phyloP scores from a whole-genome alignment of 176 grass and related monocot genomes.

The Ensete glaucum region DNA sequence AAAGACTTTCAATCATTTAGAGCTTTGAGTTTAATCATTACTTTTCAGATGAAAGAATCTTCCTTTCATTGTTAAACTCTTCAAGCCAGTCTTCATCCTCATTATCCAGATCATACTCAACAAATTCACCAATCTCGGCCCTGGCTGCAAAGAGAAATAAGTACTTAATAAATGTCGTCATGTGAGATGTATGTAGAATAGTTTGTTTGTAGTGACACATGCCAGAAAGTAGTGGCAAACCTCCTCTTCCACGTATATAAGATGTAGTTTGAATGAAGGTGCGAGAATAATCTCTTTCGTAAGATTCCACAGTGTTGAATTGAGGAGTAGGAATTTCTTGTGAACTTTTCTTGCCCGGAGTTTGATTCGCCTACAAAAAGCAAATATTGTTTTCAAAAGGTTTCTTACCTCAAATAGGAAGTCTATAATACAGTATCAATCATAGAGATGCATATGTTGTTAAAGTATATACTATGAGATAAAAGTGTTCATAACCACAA shows the following conservation, averaged over 20 bases:
- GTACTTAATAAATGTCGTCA: conserved; percentile 1
- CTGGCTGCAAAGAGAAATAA: conserved; percentile 56
- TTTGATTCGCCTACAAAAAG: conserved; percentile 42
- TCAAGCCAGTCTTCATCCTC: conserved; percentile 99
- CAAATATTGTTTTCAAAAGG: background rate
- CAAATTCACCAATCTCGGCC: conserved; percentile 82
- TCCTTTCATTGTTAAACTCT: conserved; percentile 70
- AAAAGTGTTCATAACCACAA: background rate
- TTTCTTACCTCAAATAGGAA: background rate
- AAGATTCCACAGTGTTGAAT: conserved; percentile 68
- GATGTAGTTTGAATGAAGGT: conserved; percentile 80
- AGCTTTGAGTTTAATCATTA: conserved; percentile 22
- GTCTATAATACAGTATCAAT: background rate
- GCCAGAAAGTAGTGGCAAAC: conserved; percentile 27
- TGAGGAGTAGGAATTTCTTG: conserved; percentile 97
- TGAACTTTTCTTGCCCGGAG: conserved; percentile 56
- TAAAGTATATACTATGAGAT: background rate
- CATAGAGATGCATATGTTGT: background rate
- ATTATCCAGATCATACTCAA: conserved; percentile 93
- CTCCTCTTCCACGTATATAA: conserved; percentile 98
- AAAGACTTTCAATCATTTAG: background rate
- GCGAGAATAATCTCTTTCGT: conserved; percentile 93
- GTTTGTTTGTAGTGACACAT: background rate
- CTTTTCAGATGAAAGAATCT: conserved; percentile 78
- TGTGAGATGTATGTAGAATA: background rate